A percentile compares a stretch with the other conserved stretches of the same genome.
phyloP scores from a whole-genome alignment of 495 filamentous ascomycete genomes.

The Penicillium bovifimosum region DNA sequence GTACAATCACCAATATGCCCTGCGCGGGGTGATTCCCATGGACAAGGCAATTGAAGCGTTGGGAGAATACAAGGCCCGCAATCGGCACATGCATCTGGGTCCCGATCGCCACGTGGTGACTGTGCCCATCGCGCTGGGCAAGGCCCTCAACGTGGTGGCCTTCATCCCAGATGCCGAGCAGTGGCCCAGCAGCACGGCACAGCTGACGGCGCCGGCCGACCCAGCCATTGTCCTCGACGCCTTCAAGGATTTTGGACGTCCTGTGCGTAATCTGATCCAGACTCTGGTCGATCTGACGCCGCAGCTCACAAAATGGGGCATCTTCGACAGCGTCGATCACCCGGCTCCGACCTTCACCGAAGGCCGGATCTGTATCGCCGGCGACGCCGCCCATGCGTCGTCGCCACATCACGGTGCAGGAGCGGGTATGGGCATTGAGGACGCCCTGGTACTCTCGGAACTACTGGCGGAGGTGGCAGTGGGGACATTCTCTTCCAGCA shows the following conservation, averaged over 20 bases:
- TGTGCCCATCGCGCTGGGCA: constrained; percentile 43
- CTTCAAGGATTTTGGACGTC: not conserved
- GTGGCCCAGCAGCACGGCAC: constrained; percentile 24
- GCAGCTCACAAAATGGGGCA: constrained; percentile 41
- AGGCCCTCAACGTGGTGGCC: constrained; percentile 38
- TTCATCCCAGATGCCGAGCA: constrained; percentile 26
- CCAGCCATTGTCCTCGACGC: not conserved
- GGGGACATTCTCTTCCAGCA: too few relatives aligned
- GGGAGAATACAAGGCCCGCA: constrained; percentile 43
- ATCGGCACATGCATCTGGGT: constrained; percentile 42
- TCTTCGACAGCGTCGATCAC: constrained; percentile 50
- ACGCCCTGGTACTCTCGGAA: too few relatives aligned
- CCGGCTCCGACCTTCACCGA: too few relatives aligned
- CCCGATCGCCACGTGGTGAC: constrained; percentile 42
- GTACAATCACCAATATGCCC: constrained; percentile 48
- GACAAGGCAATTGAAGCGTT: constrained; percentile 42
- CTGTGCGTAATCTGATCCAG: not conserved
- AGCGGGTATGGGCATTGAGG: too few relatives aligned
- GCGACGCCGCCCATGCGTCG: too few relatives aligned
- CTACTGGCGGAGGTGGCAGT: too few relatives aligned
- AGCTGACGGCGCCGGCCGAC: not conserved
- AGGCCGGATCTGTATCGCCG: too few relatives aligned
- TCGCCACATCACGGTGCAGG: too few relatives aligned
- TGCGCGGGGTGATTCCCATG: constrained; percentile 49
- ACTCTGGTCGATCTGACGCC: not conserved